Conservation (phyloP, 768 basidiomycete genomes). For the Tricholoma bakamatsutake region DNA sequence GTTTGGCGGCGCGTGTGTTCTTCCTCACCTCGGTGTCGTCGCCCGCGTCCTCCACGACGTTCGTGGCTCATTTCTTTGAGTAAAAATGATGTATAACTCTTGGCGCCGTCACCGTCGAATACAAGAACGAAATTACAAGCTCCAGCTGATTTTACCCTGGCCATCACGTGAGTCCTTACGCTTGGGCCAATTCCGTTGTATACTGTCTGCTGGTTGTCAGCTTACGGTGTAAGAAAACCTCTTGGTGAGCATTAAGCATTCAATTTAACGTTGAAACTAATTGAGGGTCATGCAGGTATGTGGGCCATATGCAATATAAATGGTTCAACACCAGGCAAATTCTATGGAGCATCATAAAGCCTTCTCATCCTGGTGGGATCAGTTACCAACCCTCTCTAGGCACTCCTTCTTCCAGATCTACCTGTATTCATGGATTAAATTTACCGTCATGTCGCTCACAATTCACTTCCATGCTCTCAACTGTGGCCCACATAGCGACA, state of each 20-base stretch:
- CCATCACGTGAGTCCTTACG: not conserved
- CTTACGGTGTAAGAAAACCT: not conserved
- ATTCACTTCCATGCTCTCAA: not conserved
- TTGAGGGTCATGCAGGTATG: constrained; percentile 38
- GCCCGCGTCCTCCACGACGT: constrained; percentile 43
- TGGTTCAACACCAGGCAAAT: constrained; percentile 46
- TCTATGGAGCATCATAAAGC: constrained; percentile 13
- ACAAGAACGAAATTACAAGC: not conserved
- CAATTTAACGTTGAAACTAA: not conserved
- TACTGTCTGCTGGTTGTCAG: too few species aligned
- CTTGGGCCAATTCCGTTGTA: not conserved
- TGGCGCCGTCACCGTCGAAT: constrained; percentile 6
- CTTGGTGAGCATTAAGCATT: constrained; percentile 11
- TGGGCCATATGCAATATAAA: constrained; percentile 68
- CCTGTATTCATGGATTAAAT: not conserved
- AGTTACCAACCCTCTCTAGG: not conserved
- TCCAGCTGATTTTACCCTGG: not conserved
- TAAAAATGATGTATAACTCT: constrained; percentile 17
- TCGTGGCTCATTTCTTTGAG: constrained; percentile 50
- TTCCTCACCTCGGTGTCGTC: constrained; percentile 51
- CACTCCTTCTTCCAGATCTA: not conserved
- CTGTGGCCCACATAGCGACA: not conserved
- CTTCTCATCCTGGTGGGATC: not conserved
- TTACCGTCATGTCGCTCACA: not conserved
- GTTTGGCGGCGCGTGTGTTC: constrained; percentile 11